These are phyloP conservation scores for Collybiopsis confluens DNA, from an alignment of 768 basidiomycete species.

Conservation along the genomic window DNA sequence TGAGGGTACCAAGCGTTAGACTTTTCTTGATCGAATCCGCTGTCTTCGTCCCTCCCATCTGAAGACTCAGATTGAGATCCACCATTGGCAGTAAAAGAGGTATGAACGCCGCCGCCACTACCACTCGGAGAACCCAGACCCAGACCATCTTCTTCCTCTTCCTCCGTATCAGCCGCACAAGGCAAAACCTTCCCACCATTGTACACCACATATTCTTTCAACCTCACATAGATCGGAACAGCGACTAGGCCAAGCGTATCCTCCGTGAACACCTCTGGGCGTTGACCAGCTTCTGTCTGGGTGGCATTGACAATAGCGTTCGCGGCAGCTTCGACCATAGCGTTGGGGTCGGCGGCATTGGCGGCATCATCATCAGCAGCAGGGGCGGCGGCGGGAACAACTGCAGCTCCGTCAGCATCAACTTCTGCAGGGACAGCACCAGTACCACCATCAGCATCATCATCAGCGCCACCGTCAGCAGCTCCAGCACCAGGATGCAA, in stretches of 20 bases:
- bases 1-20: constrained; percentile 7
- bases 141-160: constrained; percentile 2
- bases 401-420: background rate
- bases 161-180: background rate
- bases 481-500: background rate
- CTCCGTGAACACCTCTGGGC: constrained; percentile 28
- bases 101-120: background rate
- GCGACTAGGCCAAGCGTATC: constrained; percentile 29
- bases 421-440: background rate
- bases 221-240: constrained; percentile 53
- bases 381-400: background rate
- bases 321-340: background rate
- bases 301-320: background rate
- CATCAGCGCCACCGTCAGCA: background rate
- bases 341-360: background rate
- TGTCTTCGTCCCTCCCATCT: background rate
- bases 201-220: constrained; percentile 46
- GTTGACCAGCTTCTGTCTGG: background rate
- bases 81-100: too few relatives aligned
- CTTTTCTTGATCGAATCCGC: constrained; percentile 5
- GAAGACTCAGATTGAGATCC: too few relatives aligned
- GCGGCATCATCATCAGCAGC: background rate
- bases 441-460: background rate
- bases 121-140: constrained; percentile 3
- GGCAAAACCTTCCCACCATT: background rate